Percentiles rank a stretch among this genome's conserved stretches.
Evolutionary conservation across 2,329 filamentous ascomycete species (phyloP).

Genomic region (Hysterium pulicare): DNA sequence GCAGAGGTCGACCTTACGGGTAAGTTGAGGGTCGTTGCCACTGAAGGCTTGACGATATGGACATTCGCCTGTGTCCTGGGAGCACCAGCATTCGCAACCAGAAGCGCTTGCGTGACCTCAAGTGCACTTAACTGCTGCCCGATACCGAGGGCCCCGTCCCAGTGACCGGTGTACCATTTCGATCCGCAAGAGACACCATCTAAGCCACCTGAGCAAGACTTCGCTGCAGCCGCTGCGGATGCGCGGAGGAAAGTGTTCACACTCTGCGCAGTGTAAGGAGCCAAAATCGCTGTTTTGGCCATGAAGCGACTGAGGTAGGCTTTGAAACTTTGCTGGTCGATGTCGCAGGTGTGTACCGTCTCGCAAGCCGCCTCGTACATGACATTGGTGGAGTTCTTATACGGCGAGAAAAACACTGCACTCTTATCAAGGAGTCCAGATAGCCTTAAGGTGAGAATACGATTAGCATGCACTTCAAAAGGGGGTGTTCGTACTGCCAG

Average conservation of each 20-base stretch:
- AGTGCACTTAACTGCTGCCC: slow-evolving; percentile 46
- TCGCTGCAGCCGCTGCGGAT: slow-evolving; percentile 43
- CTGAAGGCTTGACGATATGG: neutral
- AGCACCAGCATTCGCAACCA: slow-evolving; percentile 32
- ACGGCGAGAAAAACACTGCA: slow-evolving; percentile 54
- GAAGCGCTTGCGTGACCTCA: slow-evolving; percentile 44
- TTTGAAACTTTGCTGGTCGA: slow-evolving; percentile 73
- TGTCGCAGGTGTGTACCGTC: slow-evolving; percentile 57
- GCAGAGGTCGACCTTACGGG: neutral
- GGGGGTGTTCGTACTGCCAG: too few species aligned
- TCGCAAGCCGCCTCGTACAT: slow-evolving; percentile 69
- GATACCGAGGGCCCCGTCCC: slow-evolving; percentile 41
- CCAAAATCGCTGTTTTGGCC: slow-evolving; percentile 42
- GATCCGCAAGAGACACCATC: slow-evolving; percentile 43
- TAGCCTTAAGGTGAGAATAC: too few species aligned
- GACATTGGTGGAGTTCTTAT: slow-evolving; percentile 49
- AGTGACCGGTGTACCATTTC: slow-evolving; percentile 44
- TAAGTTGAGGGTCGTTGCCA: neutral
- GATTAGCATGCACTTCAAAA: too few species aligned
- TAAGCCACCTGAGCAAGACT: slow-evolving; percentile 41
- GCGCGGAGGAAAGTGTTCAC: slow-evolving; percentile 38
- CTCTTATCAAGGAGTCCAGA: slow-evolving; percentile 56
- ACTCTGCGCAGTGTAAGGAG: slow-evolving; percentile 39
- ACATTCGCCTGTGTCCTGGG: slow-evolving; percentile 23
- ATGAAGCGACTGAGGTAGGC: slow-evolving; percentile 68